These are phyloP conservation scores for Cinnamomum micranthum DNA, from an alignment of 164 flowering plant species.

Conservation along the genomic window DNA sequence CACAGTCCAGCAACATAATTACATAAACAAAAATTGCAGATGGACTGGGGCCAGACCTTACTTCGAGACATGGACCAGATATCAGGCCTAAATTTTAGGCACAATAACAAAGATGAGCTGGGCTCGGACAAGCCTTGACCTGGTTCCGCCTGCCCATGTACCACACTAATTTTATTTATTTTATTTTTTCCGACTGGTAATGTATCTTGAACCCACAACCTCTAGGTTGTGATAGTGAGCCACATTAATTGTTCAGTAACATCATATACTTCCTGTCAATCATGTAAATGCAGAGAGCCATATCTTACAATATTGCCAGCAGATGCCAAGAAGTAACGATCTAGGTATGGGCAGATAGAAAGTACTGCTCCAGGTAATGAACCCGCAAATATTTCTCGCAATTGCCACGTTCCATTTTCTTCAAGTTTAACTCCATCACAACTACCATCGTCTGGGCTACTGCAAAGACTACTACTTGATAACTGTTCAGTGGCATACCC, in stretches of 20 bases:
- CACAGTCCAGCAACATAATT: background rate
- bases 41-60: too few relatives aligned
- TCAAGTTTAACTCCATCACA: constrained; percentile 78
- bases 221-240: background rate
- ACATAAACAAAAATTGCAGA: too few relatives aligned
- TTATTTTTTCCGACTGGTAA: too few relatives aligned
- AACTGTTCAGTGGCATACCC: constrained; percentile 67
- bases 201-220: too few relatives aligned
- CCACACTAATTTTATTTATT: too few relatives aligned
- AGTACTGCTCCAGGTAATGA: constrained; percentile 70
- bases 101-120: too few relatives aligned
- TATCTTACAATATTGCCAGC: constrained; percentile 88
- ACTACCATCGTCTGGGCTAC: constrained; percentile 81
- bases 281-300: constrained; percentile 3
- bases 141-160: background rate
- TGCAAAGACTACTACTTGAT: constrained; percentile 72
- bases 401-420: constrained; percentile 74
- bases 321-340: constrained; percentile 79
- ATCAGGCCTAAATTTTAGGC: background rate
- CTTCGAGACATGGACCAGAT: background rate
- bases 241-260: constrained; percentile 1
- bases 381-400: constrained; percentile 41
- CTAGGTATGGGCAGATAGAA: constrained; percentile 85
- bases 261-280: background rate
- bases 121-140: background rate